Base-by-base conservation (phyloP, 208 protist genomes). In the Leishmania martiniquensis region DNA sequence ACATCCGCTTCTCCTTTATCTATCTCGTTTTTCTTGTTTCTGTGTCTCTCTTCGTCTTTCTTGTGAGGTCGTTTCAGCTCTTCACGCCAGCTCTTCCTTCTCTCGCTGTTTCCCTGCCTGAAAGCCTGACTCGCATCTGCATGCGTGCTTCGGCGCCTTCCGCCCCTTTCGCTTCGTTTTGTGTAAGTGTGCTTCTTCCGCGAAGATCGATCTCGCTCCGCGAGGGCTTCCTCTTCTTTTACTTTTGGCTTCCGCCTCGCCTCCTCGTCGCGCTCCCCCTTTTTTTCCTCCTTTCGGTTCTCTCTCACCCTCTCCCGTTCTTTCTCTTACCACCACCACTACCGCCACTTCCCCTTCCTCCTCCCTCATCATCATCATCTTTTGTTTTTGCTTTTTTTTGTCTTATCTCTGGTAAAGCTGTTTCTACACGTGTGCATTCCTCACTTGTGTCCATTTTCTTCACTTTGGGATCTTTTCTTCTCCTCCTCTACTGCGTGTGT, bases 211-310 rank as follows among this genome's bases (percentile, higher is more conserved):
- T 63, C 34, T 75, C 25, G 39, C n/a, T 76, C 47, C 34, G 49
- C 81, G 55, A 60, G 55, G 55, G n/a, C n/a, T 60, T 60, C n/a
- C 12, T 60, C n/a, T 75, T 81, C 68, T 75, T 81, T 75, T 69
- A 15, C 59, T 80, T 80, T 75, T 70, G 29, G 13, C 47, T n/a
- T 39, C 1, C 68, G 7, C 7, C 65, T 70, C 65, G 13, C 29
- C 20, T 70, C 39, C 45, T 20, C 57, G n/a, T 63, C 29, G 29
- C 42, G 32, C 47, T 17, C 47, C 7, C 47, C 15, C 47, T 59
- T 13, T 17, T 2, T 12, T 34, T 34, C 17, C 17, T 60, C 10
- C n/a, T 10, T 10, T 25, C 55, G 34, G 9, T 60, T 57, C 20
- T 57, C 51, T 55, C 25, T 55, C 20, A n/a, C 51, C 20, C 51